A percentile compares a stretch with the other conserved stretches of the same genome.
phyloP scores from a whole-genome alignment of 768 basidiomycete genomes.

The Mycena chlorophos region DNA sequence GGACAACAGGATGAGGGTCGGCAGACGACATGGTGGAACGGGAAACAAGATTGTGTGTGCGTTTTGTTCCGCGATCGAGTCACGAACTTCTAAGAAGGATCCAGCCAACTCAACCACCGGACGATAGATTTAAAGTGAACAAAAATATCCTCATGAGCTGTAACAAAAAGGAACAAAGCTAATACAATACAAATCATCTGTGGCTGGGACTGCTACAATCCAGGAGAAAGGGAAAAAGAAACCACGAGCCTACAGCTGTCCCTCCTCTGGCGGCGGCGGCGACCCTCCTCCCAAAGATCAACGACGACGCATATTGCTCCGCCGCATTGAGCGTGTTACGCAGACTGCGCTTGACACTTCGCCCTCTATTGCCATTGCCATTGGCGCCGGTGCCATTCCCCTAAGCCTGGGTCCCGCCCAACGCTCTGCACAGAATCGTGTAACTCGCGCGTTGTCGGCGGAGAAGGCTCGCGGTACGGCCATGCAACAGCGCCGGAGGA shows the following conservation, averaged over 20 bases:
- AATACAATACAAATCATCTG: background rate
- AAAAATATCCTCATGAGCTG: no score
- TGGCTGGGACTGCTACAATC: background rate
- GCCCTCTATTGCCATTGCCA: constrained; percentile 48
- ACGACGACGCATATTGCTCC: constrained; percentile 65
- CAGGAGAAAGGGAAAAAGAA: background rate
- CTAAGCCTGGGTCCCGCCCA: no score
- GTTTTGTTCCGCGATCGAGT: no score
- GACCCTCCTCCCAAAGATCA: constrained; percentile 62
- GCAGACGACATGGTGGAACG: background rate
- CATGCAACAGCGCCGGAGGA: constrained; percentile 32
- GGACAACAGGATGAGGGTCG: no score
- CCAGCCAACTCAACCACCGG: no score
- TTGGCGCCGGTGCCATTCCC: no score
- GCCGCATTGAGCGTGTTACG: constrained; percentile 70
- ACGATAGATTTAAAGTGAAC: no score
- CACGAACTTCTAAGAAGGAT: no score
- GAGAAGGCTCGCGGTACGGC: constrained; percentile 46
- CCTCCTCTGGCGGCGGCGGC: constrained; percentile 14
- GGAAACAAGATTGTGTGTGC: no score
- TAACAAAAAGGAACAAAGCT: no score
- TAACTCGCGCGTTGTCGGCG: constrained; percentile 39
- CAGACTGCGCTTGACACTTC: constrained; percentile 64
- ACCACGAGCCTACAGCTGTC: background rate
- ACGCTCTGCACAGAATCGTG: constrained; percentile 38